A percentile compares a stretch with the other conserved stretches of the same genome.
Conservation (phyloP, 768 basidiomycete genomes). For the Wakefieldia striispora region DNA sequence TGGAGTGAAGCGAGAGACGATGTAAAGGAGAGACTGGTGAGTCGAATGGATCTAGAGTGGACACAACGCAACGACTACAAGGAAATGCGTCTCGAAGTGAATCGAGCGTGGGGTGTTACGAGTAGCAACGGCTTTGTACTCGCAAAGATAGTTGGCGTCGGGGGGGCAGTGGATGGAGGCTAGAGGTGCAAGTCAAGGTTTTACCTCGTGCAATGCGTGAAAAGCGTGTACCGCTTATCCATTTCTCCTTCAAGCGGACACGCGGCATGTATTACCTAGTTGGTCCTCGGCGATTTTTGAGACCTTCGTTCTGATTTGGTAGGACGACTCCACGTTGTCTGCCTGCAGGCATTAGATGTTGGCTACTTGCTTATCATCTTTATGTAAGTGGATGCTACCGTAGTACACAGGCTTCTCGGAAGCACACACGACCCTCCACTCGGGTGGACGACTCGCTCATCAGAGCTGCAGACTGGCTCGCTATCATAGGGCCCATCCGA, state of each 20-base stretch:
- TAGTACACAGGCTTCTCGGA: slow-evolving; percentile 11
- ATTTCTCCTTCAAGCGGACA: slow-evolving; percentile 38
- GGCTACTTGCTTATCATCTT: slow-evolving; percentile 37
- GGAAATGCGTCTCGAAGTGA: slow-evolving; percentile 51
- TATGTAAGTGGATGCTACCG: slow-evolving; percentile 39
- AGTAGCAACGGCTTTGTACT: slow-evolving; percentile 26
- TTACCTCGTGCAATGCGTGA: slow-evolving; percentile 44
- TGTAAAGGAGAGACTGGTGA: slow-evolving; percentile 36
- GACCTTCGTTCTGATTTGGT: slow-evolving; percentile 49
- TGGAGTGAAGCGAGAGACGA: slow-evolving; percentile 29
- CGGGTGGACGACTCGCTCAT: too few species aligned
- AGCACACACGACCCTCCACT: background rate
- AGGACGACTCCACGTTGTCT: slow-evolving; percentile 61
- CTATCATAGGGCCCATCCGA: background rate
- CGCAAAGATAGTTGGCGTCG: slow-evolving; percentile 25
- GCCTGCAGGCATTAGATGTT: slow-evolving; percentile 69
- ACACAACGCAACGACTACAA: slow-evolving; percentile 27
- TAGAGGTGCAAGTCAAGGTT: slow-evolving; percentile 35
- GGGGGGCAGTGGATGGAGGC: slow-evolving; percentile 17
- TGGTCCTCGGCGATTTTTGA: slow-evolving; percentile 39
- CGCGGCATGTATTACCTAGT: slow-evolving; percentile 31
- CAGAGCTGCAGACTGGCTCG: too few species aligned
- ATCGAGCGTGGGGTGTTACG: slow-evolving; percentile 43
- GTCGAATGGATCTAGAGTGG: slow-evolving; percentile 26
- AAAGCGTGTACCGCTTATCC: slow-evolving; percentile 56